A percentile compares a stretch with the other conserved stretches of the same genome.
Evolutionary conservation across 2,329 filamentous ascomycete species (phyloP).

Genomic region (Colletotrichum australisinense): DNA sequence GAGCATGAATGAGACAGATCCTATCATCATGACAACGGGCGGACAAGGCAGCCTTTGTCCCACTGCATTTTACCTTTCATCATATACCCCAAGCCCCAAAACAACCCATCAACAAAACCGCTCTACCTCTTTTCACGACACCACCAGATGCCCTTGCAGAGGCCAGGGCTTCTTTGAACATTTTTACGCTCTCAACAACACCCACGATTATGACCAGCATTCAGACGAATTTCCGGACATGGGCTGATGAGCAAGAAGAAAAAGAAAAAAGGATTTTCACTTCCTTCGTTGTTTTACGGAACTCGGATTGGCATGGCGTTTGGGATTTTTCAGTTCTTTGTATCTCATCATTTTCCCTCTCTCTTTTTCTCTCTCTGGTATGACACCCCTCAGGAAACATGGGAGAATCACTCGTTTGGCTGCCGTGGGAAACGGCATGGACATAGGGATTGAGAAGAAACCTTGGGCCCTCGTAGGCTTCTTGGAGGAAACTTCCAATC

Average conservation of each 20-base stretch:
- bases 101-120: background rate
- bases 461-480: constrained; percentile 15
- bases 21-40: background rate
- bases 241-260: constrained; percentile 33
- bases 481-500: constrained; percentile 5
- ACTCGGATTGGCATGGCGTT: constrained; percentile 24
- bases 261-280: constrained; percentile 3
- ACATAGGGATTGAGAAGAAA: constrained; percentile 22
- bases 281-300: constrained; percentile 11
- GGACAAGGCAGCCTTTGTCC: constrained; percentile 8
- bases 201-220: constrained; percentile 33
- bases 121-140: constrained; percentile 17
- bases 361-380: constrained; percentile 7
- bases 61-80: constrained; percentile 14
- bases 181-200: constrained; percentile 12
- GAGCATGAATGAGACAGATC: constrained; percentile 9
- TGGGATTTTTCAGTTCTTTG: constrained; percentile 7
- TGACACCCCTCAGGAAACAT: constrained; percentile 19
- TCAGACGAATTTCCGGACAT: constrained; percentile 23
- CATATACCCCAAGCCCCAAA: constrained; percentile 7
- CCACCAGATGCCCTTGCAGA: constrained; percentile 21
- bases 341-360: background rate
- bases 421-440: constrained; percentile 26
- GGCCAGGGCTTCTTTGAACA: constrained; percentile 10
- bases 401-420: constrained; percentile 26